Percentiles rank a stretch among this genome's conserved stretches.
These are phyloP conservation scores for Wickerhamomyces bovis DNA, from an alignment of 805 yeast genomes.

Conservation along the genomic window DNA sequence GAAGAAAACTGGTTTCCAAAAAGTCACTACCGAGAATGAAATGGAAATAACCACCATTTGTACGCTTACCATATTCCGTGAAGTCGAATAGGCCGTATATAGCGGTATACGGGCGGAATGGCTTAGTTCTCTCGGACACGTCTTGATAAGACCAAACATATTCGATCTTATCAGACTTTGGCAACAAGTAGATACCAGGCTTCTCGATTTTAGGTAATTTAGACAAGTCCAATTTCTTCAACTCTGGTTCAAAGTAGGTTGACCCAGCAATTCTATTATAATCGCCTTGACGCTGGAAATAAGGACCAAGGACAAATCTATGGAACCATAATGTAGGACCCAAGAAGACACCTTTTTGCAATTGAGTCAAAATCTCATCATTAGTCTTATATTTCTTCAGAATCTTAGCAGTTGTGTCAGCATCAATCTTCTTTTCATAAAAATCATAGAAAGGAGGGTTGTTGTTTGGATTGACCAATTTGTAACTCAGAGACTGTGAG, in stretches of 20 bases:
- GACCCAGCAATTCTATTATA: conserved; percentile 16
- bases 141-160: conserved; percentile 18
- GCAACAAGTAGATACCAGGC: conserved; percentile 11
- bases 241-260: conserved; percentile 13
- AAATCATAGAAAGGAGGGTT: background rate
- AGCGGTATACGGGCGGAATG: conserved; percentile 12
- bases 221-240: conserved; percentile 9
- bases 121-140: conserved; percentile 5
- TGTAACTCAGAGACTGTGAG: conserved; percentile 37
- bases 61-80: conserved; percentile 12
- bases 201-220: conserved; percentile 5
- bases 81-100: conserved; percentile 19
- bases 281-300: conserved; percentile 10
- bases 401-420: conserved; percentile 29
- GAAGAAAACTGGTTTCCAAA: conserved; percentile 9
- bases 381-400: conserved; percentile 15
- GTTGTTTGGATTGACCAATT: conserved; percentile 34
- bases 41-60: conserved; percentile 19
- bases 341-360: conserved; percentile 17
- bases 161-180: conserved; percentile 8
- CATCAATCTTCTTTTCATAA: conserved; percentile 25
- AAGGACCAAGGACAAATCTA: conserved; percentile 16
- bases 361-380: conserved; percentile 16
- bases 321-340: conserved; percentile 22
- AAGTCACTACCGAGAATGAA: conserved; percentile 16